A percentile compares a stretch with the other conserved stretches of the same genome.
Evolutionary conservation across 2,329 filamentous ascomycete genomes (phyloP).

Genomic region (Fusarium hostae): DNA sequence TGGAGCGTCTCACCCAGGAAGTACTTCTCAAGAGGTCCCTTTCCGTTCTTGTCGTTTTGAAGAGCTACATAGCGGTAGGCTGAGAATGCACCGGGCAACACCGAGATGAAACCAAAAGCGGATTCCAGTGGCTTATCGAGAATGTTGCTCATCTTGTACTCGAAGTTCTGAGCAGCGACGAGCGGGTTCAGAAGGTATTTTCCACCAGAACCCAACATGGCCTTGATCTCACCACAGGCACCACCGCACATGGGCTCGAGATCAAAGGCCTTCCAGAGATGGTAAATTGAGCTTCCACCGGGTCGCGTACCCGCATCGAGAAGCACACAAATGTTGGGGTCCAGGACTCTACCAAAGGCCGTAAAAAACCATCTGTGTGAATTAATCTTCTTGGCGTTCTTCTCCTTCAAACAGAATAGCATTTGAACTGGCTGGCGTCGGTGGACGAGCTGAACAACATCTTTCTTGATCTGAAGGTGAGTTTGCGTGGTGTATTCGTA

Average conservation of each 20-base stretch:
- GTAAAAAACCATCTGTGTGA: conserved; percentile 99
- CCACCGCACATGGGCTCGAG: conserved; percentile 97
- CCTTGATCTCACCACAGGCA: conserved; percentile 98
- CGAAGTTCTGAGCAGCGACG: conserved; percentile 96
- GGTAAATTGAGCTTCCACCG: conserved; percentile 93
- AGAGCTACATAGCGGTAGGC: conserved; percentile 94
- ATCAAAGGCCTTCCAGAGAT: conserved; percentile 98
- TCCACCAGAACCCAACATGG: conserved; percentile 87
- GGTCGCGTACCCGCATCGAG: conserved; percentile 96
- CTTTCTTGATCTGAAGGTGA: conserved; percentile 88
- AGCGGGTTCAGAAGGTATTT: conserved; percentile 93
- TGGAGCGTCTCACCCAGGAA: conserved; percentile 98
- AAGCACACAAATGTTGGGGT: conserved; percentile 96
- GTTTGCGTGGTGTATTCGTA: conserved; percentile 95
- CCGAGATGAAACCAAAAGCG: conserved; percentile 96
- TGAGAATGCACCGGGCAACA: conserved; percentile 97
- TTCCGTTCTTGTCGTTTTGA: conserved; percentile 95
- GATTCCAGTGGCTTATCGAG: conserved; percentile 97
- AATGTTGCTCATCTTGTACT: conserved; percentile 99
- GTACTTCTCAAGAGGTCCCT: conserved; percentile 95
- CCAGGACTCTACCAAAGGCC: conserved; percentile 89
- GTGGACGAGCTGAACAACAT: conserved; percentile 83
- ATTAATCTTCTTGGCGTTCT: conserved; percentile 99
- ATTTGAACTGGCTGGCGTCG: conserved; percentile 94
- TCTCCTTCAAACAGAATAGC: conserved; percentile 98